Evolutionary conservation across 805 yeast genomes (phyloP), one percentile per base, ranked within the genome.

Genomic region (Kuraishia piskuri): DNA sequence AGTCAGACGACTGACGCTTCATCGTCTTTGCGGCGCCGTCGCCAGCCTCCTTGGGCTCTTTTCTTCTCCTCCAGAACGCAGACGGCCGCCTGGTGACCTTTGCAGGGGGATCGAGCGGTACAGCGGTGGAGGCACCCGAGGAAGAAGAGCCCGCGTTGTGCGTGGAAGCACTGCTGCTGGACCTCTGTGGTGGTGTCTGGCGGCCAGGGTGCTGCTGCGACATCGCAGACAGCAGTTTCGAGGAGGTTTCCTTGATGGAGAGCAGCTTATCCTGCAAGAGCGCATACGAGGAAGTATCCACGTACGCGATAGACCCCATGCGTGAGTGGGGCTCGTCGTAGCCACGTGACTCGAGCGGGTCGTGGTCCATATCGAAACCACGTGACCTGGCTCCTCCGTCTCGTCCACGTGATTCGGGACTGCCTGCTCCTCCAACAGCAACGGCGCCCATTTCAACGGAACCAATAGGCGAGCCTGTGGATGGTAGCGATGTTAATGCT

Each of bases 31-130:
- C 9, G 7, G 40, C 3, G 40, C 4, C 40, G 17, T 4, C 17
- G n/a, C 17, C 47, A 22, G 23, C 22, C 6, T 17, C 10, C 3
- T 46, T 44, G 8, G 46, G 37, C 19, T 59, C 60, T 20, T 56
- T 57, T 49, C 56, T 58, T 21, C 52, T 59, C 50, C 61, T 63
- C 60, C 66, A 56, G 46, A 63, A 63, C 19, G 60, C 54, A 5
- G 56, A 51, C 1, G 66, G 55, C 7, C 54, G 52, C 4, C 40
- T 14, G 40, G 40, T 31, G 17, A 31, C 40, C 17, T 31, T 31
- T 5, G 40, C 40, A 3, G 40, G 40, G 14, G 40, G 40, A 10
- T 31, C 40, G 9, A 25, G 31, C 6, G 31, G 31, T 7, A 10
- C 10, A 7, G 31, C 10, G 6, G 31, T 31, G 40, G 17, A 14